Base-by-base conservation (phyloP, 2,329 filamentous ascomycete species). In the Colletotrichum tofieldiae region DNA sequence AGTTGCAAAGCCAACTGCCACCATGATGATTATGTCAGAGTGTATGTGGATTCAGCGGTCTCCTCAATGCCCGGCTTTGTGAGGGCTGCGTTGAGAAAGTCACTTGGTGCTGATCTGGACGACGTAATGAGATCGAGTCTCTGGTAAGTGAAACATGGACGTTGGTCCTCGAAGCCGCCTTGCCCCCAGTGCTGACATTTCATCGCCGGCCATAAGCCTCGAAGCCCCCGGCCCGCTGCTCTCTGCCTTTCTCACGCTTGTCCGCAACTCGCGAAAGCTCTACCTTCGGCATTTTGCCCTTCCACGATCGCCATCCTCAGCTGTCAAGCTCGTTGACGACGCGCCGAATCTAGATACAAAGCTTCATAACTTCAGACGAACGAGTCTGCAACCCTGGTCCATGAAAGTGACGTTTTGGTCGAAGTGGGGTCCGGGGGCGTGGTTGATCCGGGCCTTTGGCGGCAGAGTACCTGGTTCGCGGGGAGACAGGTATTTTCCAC, bases 371-470 rank as follows among this genome's bases (percentile, higher is more conserved):
- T 74, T 83, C 18, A 78, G 77, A 0, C 61, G 79, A 20, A 88
- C 84, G 79, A 82, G 85, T 45, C 81, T 84, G 0, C 84, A 86
- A 12, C 89, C 88, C 11, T 89, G 86, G 79, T 90, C 89, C 75
- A 82, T 88, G 56, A 84, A 86, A 75, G 84, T 83, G 35, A 88
- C 84, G 0, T 79, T 83, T 58, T 84, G 79, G 84, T 86, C 82
- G 72, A 82, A 82, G 52, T 90, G 83, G 85, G 85, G 84, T 37
- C 86, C 81, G 0, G 77, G 77, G 59, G 86, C 82, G 0, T 84
- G 82, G 82, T 65, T 85, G 14, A 85, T 82, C 37, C 81, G 86
- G 77, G 59, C 83, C 5, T 75, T 85, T 37, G 86, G 87, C 2
- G 79, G 81, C 26, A 82, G 84, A 32, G 75, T 88, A 20, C 87